Conservation (phyloP, 1,284 basidiomycete species). For the Cryptococcus depauperatus region DNA sequence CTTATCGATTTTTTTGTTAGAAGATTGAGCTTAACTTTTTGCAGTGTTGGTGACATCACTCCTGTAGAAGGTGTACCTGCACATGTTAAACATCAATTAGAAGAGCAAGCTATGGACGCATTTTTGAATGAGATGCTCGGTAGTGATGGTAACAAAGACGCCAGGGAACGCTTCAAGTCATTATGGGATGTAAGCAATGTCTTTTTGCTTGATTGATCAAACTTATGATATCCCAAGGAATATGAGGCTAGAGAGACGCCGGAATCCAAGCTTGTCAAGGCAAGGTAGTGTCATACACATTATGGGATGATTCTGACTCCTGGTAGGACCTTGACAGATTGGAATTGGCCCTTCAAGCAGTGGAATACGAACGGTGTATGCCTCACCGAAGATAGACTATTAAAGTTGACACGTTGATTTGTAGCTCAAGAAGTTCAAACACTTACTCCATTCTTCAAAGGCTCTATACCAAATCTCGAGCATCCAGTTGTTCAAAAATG, state of each 20-base stretch:
- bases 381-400: constrained; percentile 2
- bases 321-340: constrained; percentile 72
- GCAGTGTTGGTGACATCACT: constrained; percentile 78
- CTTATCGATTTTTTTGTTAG: neutral
- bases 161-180: constrained; percentile 64
- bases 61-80: constrained; percentile 80
- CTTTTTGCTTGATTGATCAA: too few relatives aligned
- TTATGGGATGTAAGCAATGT: constrained; percentile 62
- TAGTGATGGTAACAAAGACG: constrained; percentile 53
- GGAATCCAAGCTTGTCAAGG: constrained; percentile 90
- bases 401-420: neutral
- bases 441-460: constrained; percentile 41
- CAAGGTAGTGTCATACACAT: constrained; percentile 36
- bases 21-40: neutral
- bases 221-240: constrained; percentile 53
- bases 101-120: constrained; percentile 79
- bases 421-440: constrained; percentile 40
- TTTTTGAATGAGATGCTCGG: constrained; percentile 87
- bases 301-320: neutral
- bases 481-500: constrained; percentile 70
- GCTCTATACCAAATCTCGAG: constrained; percentile 49
- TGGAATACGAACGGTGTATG: constrained; percentile 51
- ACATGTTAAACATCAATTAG: constrained; percentile 59
- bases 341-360: constrained; percentile 70
- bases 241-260: constrained; percentile 75